phyloP scores from a whole-genome alignment of 1,284 basidiomycete genomes.

The Albatrellus sp. region DNA sequence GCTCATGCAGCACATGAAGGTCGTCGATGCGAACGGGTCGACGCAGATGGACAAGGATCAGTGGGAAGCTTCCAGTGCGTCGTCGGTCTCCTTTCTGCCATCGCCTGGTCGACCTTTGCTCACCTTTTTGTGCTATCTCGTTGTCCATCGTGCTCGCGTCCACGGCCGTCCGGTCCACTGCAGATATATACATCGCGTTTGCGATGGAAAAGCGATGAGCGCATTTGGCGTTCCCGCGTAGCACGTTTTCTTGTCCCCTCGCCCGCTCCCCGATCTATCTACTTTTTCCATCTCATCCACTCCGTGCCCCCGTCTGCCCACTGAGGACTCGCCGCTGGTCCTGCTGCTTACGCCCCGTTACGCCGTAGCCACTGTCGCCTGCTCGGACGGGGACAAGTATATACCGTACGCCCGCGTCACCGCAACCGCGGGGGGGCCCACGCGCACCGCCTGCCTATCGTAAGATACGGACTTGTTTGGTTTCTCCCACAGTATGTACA shows the following conservation, averaged over 20 bases:
- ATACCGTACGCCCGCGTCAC: no score
- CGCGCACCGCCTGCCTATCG: no score
- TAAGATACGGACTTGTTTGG: no score
- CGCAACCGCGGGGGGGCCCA: no score
- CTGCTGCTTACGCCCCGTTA: no score
- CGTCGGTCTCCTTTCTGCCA: neutral
- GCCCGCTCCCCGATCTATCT: neutral
- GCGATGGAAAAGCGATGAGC: slow-evolving; percentile 57
- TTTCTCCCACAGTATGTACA: no score
- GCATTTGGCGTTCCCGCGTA: no score
- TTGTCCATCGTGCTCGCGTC: neutral
- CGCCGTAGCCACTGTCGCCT: no score
- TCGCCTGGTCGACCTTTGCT: neutral
- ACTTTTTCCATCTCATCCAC: neutral
- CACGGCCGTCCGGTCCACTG: neutral
- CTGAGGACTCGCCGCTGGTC: neutral
- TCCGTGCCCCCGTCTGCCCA: neutral
- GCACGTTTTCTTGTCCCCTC: no score
- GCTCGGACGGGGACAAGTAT: no score
- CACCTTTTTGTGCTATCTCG: neutral
- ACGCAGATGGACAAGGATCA: slow-evolving; percentile 87
- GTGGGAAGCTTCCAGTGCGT: slow-evolving; percentile 93
- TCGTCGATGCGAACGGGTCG: slow-evolving; percentile 72
- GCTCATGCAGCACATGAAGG: slow-evolving; percentile 79
- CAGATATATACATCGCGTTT: slow-evolving; percentile 79